These are phyloP conservation scores for Gossypium rotundifolium DNA, from an alignment of 345 rosid genomes.

Conservation along the genomic window DNA sequence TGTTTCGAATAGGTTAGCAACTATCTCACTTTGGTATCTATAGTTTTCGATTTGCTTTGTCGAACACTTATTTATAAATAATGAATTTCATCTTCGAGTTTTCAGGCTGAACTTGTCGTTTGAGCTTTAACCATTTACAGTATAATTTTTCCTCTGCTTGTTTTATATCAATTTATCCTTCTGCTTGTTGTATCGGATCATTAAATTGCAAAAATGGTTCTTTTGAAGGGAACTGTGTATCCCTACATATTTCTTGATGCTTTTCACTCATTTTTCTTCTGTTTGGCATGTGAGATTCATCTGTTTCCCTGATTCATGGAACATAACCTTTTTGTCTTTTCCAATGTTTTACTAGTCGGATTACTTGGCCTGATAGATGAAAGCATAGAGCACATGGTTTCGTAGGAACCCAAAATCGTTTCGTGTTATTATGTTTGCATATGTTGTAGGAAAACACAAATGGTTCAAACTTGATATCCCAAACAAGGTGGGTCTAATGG, in stretches of 20 bases:
- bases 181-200: background rate
- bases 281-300: background rate
- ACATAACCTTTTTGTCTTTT: background rate
- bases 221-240: background rate
- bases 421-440: background rate
- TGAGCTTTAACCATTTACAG: background rate
- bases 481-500: background rate
- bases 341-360: background rate
- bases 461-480: background rate
- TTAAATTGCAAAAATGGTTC: background rate
- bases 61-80: slow-evolving; percentile 14
- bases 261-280: background rate
- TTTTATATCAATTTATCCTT: background rate
- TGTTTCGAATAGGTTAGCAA: slow-evolving; percentile 15
- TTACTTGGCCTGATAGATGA: background rate
- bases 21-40: slow-evolving; percentile 9
- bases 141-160: background rate
- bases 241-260: background rate
- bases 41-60: slow-evolving; percentile 14
- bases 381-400: background rate
- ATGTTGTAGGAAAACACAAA: background rate
- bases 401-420: background rate
- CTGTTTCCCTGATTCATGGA: background rate
- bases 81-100: slow-evolving; percentile 8
- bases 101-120: too few relatives aligned